Conservation (phyloP, 805 yeast species). For the Candida taoyuanica region DNA sequence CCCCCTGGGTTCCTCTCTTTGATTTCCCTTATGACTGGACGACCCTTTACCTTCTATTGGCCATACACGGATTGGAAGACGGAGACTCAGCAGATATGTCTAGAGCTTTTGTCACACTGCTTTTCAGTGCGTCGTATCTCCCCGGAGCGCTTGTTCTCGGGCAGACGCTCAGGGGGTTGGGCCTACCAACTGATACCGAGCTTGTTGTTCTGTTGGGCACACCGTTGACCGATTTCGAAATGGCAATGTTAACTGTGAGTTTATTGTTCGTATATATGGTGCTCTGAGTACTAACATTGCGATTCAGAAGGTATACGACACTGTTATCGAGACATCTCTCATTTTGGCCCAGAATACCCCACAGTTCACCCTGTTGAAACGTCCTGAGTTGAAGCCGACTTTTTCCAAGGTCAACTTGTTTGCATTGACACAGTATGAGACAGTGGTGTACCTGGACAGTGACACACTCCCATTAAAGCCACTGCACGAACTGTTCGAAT, state of each 20-base stretch:
- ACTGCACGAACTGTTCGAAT: conserved; percentile 18
- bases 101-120: conserved; percentile 42
- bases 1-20: too few relatives aligned
- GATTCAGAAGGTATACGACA: conserved; percentile 15
- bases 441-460: conserved; percentile 56
- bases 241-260: conserved; percentile 11
- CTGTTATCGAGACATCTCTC: conserved; percentile 27
- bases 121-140: conserved; percentile 47
- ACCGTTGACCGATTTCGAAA: conserved; percentile 17
- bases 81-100: conserved; percentile 10
- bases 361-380: conserved; percentile 33
- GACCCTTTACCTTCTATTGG: too few relatives aligned
- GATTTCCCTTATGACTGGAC: too few relatives aligned
- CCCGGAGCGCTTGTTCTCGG: conserved; percentile 57
- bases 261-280: conserved; percentile 11
- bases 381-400: conserved; percentile 51
- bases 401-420: conserved; percentile 48
- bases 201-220: conserved; percentile 23
- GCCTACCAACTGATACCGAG: conserved; percentile 10
- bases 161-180: conserved; percentile 27
- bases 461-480: conserved; percentile 50
- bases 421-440: conserved; percentile 39
- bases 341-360: conserved; percentile 19
- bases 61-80: too few relatives aligned
- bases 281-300: not conserved